These are phyloP conservation scores for Stemphylium lycopersici DNA, from an alignment of 2,329 filamentous ascomycete genomes.

Conservation along the genomic window DNA sequence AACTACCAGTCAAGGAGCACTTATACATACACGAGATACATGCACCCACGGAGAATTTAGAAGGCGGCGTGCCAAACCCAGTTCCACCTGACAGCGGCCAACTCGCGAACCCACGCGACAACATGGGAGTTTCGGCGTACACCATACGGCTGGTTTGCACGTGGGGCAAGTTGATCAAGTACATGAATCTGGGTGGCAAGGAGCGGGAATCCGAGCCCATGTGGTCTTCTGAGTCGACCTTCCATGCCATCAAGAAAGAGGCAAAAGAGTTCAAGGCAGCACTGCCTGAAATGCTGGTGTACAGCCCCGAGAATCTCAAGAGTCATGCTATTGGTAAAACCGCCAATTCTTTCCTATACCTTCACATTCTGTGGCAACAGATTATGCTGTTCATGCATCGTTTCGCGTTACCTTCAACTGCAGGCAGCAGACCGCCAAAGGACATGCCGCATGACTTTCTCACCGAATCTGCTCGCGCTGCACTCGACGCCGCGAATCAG, in stretches of 20 bases:
- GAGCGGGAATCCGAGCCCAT: constrained; percentile 77
- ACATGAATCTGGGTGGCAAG: constrained; percentile 88
- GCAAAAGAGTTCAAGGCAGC: constrained; percentile 71
- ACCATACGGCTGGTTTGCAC: constrained; percentile 83
- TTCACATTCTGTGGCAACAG: constrained; percentile 90
- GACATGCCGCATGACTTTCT: constrained; percentile 81
- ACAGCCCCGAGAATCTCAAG: constrained; percentile 81
- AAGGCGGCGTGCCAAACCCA: constrained; percentile 70
- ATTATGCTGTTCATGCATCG: constrained; percentile 89
- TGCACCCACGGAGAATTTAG: constrained; percentile 81
- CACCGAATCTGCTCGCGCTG: constrained; percentile 73
- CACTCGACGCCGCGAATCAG: constrained; percentile 81
- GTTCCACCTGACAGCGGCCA: constrained; percentile 68
- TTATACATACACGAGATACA: constrained; percentile 91
- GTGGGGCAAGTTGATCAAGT: constrained; percentile 89
- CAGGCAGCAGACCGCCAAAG: constrained; percentile 67
- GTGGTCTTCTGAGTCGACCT: constrained; percentile 83
- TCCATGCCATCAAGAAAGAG: constrained; percentile 71
- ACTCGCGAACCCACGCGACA: constrained; percentile 70
- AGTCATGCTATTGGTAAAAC: constrained; percentile 83
- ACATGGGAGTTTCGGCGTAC: constrained; percentile 94
- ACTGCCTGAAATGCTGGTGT: constrained; percentile 74
- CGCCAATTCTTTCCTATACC: constrained; percentile 88
- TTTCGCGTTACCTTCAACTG: constrained; percentile 75
- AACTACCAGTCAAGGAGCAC: constrained; percentile 87